phyloP scores from a whole-genome alignment of 177 flowering plant species.

The Telopea speciosissima region DNA sequence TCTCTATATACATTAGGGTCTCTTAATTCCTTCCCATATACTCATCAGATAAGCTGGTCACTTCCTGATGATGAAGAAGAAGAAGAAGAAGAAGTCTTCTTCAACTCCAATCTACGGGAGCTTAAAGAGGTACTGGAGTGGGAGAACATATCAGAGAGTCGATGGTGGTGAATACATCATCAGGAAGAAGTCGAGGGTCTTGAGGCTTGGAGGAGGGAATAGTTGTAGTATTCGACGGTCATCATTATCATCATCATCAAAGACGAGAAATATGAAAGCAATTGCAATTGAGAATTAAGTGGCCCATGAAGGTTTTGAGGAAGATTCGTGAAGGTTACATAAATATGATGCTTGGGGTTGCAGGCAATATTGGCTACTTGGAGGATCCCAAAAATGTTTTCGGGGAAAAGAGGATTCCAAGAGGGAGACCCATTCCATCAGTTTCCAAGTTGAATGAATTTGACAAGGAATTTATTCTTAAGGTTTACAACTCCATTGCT shows the following conservation, averaged over 20 bases:
- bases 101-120: slow-evolving; percentile 9
- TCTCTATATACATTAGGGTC: no score
- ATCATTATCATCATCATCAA: no score
- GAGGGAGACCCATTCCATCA: slow-evolving; percentile 15
- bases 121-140: slow-evolving; percentile 23
- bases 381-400: slow-evolving; percentile 11
- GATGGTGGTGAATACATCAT: slow-evolving; percentile 1
- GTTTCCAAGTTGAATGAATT: slow-evolving; percentile 11
- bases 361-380: slow-evolving; percentile 23
- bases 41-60: not conserved
- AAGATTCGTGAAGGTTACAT: slow-evolving; percentile 38
- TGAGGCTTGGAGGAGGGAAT: slow-evolving; percentile 16
- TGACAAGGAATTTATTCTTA: slow-evolving; percentile 32
- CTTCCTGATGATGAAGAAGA: slow-evolving; percentile 8
- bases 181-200: slow-evolving; percentile 14
- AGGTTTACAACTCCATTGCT: slow-evolving; percentile 35
- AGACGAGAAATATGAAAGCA: not conserved
- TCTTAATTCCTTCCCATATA: no score
- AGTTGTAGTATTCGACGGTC: not conserved
- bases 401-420: slow-evolving; percentile 29
- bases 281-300: not conserved
- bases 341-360: slow-evolving; percentile 32
- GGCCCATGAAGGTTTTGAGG: slow-evolving; percentile 29
- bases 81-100: slow-evolving; percentile 13
- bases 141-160: slow-evolving; percentile 28